A percentile compares a stretch with the other conserved stretches of the same genome.
These are phyloP conservation scores for Nicotiana noctiflora DNA, from an alignment of 257 asterid genomes.

Conservation along the genomic window DNA sequence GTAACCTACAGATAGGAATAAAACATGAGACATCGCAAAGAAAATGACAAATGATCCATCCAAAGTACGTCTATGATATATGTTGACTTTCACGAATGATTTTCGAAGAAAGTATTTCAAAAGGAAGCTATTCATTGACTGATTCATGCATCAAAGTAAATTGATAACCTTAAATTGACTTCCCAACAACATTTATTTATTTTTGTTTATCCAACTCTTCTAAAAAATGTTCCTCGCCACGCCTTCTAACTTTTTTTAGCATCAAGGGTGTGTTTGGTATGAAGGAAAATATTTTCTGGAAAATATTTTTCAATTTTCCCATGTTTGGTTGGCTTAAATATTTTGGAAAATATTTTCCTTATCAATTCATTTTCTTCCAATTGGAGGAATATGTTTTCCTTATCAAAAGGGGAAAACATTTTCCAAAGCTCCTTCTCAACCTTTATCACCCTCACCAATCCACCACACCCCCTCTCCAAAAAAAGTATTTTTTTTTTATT, in stretches of 20 bases:
- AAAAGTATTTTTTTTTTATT: no score
- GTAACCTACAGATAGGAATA: slow-evolving; percentile 49
- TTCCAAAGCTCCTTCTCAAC: no score
- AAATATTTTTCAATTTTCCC: no score
- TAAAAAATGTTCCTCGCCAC: background rate
- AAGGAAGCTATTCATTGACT: background rate
- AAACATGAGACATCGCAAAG: background rate
- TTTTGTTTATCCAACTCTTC: background rate
- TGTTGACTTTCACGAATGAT: background rate
- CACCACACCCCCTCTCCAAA: no score
- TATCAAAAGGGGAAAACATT: no score
- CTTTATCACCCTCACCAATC: no score
- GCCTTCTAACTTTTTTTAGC: background rate
- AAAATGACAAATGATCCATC: background rate
- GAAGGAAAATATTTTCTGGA: no score
- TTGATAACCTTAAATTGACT: background rate
- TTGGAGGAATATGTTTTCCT: no score
- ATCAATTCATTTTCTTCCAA: no score
- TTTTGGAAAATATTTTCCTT: no score
- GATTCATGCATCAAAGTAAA: background rate
- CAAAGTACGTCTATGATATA: background rate
- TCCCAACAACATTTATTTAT: background rate
- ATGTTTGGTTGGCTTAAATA: no score
- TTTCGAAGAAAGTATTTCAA: background rate
- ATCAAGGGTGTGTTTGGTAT: no score